Base-by-base conservation (phyloP, 2,329 filamentous ascomycete genomes). In the Aspergillus sp. region DNA sequence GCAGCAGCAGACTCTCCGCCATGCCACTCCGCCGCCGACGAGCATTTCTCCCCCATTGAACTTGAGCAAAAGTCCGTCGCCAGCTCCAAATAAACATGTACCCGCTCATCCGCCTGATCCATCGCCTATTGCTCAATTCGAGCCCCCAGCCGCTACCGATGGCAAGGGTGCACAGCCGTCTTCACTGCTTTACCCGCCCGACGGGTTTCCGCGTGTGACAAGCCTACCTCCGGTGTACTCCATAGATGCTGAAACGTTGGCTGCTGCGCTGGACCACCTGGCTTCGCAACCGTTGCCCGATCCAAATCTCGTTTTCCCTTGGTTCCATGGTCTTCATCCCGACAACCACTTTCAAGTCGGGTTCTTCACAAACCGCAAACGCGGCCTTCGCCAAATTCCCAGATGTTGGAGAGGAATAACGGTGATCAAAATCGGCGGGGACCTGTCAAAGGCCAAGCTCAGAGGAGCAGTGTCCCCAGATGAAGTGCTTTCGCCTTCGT, bases 251-350 rank as follows among this genome's bases (percentile, higher is more conserved):
- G 65, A 68, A 25, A 74, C 74, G 16, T 69, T 95, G 26, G 75
- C 77, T 8, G 69, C 76, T 28, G 86, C 89, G 1, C 54, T 96
- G 20, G 78, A 93, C 43, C 75, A 88, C 49, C 66, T 78, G 37
- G 75, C 89, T 3, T 73, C 78, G 2, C 86, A 93, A 51, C 81
- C 86, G 1, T 68, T 96, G 15, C 89, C 91, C 5, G 78, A 89
- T 35, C 78, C 91, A 0, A 75, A 80, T n/a, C 71, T 78, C 39
- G 84, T 96, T 40, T 98, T 96, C 51, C 91, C 91, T 2, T 98
- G 91, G 91, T 69, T 95, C 15, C 91, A 98, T 62, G 91, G 91
- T 15, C 66, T 96, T 25, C 88, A 96, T 51, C 80, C 84, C 1
- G 76, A 82, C 40, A 98, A 98, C 52, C 78, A 85, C 39, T 73